Evolutionary conservation across 306 rosid species (phyloP).

Genomic region (Spatholobus suberectus): DNA sequence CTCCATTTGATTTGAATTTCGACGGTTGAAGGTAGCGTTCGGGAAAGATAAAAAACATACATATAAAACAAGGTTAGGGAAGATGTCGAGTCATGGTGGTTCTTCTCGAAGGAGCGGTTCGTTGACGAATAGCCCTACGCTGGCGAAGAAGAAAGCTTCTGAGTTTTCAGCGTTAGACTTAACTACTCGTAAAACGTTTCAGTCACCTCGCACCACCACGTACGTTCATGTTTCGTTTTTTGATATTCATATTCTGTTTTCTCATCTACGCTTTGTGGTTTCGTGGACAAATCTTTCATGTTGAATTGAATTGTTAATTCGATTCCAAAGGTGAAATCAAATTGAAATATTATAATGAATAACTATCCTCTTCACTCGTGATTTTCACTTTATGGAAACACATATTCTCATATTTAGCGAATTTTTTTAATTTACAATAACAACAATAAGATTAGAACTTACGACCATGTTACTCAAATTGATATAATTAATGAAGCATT

Average conservation of each 20-base stretch:
- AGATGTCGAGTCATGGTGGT: constrained; percentile 68
- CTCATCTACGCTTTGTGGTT: neutral
- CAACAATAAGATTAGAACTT: too few relatives aligned
- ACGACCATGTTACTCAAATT: too few relatives aligned
- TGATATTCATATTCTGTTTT: neutral
- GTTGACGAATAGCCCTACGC: constrained; percentile 43
- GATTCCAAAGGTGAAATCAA: neutral
- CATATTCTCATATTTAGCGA: neutral
- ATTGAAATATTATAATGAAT: neutral
- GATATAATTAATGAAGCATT: neutral
- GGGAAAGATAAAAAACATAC: neutral
- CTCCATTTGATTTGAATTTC: constrained; percentile 1
- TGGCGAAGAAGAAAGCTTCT: constrained; percentile 56
- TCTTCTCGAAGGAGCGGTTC: constrained; percentile 66
- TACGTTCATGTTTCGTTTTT: constrained; percentile 35
- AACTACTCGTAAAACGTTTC: constrained; percentile 55
- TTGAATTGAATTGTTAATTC: neutral
- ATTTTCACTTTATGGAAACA: constrained; percentile 1
- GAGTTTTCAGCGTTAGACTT: constrained; percentile 44
- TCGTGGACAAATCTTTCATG: neutral
- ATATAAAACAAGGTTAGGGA: neutral
- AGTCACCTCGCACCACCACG: constrained; percentile 57
- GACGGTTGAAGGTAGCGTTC: neutral
- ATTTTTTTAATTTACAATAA: too few relatives aligned
- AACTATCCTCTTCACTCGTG: neutral